These are phyloP conservation scores for Leishmania gerbilli DNA, from an alignment of 208 protist genomes.

Conservation along the genomic window DNA sequence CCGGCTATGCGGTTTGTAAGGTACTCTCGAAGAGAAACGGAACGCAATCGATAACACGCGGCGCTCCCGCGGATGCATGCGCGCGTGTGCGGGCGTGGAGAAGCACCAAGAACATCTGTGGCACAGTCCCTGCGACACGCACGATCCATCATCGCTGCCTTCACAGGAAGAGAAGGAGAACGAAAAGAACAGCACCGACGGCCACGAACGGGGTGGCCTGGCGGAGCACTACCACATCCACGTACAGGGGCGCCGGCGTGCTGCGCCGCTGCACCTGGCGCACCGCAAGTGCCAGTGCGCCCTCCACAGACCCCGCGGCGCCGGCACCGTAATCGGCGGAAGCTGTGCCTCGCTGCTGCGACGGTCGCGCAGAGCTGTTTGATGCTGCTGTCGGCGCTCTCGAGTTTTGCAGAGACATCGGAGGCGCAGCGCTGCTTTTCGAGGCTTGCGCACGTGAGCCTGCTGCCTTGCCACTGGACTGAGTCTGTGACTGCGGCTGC, in stretches of 20 bases:
- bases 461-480: not conserved
- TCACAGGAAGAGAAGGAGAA: slow-evolving; percentile 27
- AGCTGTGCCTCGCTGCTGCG: not conserved
- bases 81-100: not conserved
- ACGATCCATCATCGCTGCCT: not conserved
- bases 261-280: not conserved
- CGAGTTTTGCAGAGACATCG: not conserved
- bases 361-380: not conserved
- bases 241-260: not conserved
- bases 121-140: not conserved
- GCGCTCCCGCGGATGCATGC: not conserved
- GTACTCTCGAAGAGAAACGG: not conserved
- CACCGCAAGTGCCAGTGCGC: not conserved
- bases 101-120: not conserved
- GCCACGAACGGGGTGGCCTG: slow-evolving; percentile 28
- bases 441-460: not conserved
- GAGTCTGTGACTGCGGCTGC: not conserved
- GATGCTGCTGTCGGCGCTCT: not conserved
- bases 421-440: not conserved
- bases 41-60: not conserved
- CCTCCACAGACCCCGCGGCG: not conserved
- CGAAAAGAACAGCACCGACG: slow-evolving; percentile 14
- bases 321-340: not conserved
- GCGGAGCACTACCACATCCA: slow-evolving; percentile 19
- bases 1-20: not conserved